Percentiles rank a stretch among this genome's conserved stretches.
Evolutionary conservation across 1,284 basidiomycete genomes (phyloP).

Genomic region (Agaricales sp.): DNA sequence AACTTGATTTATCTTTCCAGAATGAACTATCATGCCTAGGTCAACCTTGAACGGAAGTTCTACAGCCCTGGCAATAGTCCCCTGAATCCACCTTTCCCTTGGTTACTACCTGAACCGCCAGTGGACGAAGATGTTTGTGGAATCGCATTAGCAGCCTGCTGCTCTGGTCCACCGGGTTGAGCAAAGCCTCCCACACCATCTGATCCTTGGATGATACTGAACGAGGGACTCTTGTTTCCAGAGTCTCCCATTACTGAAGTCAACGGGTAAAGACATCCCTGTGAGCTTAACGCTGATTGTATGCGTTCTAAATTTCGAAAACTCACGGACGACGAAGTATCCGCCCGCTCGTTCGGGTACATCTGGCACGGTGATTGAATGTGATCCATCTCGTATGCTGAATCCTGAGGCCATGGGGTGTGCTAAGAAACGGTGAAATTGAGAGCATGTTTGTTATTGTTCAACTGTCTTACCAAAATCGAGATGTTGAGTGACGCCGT

Average conservation of each 20-base stretch:
- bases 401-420: conserved; percentile 31
- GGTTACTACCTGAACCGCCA: too few species aligned
- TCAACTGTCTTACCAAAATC: conserved; percentile 21
- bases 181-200: background rate
- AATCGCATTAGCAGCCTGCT: background rate
- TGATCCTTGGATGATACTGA: conserved; percentile 11
- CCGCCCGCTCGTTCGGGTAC: conserved; percentile 12
- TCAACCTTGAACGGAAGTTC: too few species aligned
- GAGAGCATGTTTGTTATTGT: too few species aligned
- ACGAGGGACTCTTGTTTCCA: conserved; percentile 28
- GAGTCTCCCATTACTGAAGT: conserved; percentile 31
- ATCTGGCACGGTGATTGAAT: conserved; percentile 25
- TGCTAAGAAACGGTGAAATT: conserved; percentile 16
- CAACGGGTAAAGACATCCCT: conserved; percentile 3
- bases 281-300: background rate
- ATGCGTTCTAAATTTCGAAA: conserved; percentile 19
- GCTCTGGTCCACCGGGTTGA: conserved; percentile 1
- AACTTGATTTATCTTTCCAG: too few species aligned
- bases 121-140: too few species aligned
- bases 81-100: too few species aligned
- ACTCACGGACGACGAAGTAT: conserved; percentile 28
- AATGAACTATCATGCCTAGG: too few species aligned
- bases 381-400: conserved; percentile 25
- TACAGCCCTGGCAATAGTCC: too few species aligned
- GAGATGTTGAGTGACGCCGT: conserved; percentile 23